phyloP scores from a whole-genome alignment of 2,329 filamentous ascomycete genomes.

The Sphaerostilbella broomeana region DNA sequence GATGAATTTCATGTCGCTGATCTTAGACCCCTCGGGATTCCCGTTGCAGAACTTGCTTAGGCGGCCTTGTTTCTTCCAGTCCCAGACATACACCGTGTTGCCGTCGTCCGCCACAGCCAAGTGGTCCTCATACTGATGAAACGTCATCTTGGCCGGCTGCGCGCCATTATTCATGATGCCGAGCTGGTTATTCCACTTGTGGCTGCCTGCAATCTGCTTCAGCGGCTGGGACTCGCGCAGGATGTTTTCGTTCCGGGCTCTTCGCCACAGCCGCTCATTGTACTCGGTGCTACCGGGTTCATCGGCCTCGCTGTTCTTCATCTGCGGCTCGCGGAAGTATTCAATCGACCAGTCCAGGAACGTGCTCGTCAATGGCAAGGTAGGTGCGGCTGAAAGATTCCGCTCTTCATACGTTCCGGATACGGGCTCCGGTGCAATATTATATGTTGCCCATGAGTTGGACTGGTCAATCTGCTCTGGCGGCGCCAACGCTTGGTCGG shows the following conservation, averaged over 20 bases:
- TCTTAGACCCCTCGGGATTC: conserved; percentile 83
- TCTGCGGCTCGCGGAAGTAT: conserved; percentile 97
- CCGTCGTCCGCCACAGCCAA: conserved; percentile 88
- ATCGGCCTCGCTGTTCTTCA: conserved; percentile 93
- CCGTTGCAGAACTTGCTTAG: conserved; percentile 88
- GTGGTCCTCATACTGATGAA: conserved; percentile 97
- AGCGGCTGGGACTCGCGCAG: conserved; percentile 88
- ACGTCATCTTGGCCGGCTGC: conserved; percentile 87
- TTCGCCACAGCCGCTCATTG: conserved; percentile 87
- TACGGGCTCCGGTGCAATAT: conserved; percentile 69
- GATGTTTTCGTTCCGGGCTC: conserved; percentile 87
- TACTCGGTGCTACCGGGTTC: conserved; percentile 95
- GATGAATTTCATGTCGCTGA: conserved; percentile 94
- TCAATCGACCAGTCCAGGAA: conserved; percentile 96
- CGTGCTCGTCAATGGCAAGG: conserved; percentile 69
- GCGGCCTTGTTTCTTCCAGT: conserved; percentile 73
- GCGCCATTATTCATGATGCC: conserved; percentile 83
- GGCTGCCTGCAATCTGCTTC: conserved; percentile 78
- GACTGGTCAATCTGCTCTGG: conserved; percentile 69
- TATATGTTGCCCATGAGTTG: conserved; percentile 62
- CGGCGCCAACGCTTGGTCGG: conserved; percentile 44
- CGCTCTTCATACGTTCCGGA: conserved; percentile 67
- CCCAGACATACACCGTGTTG: conserved; percentile 87
- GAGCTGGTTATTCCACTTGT: conserved; percentile 78
- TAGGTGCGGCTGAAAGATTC: conserved; percentile 50